Base-by-base conservation (phyloP, 2,329 filamentous ascomycete species). In the Fusarium decemcellulare region DNA sequence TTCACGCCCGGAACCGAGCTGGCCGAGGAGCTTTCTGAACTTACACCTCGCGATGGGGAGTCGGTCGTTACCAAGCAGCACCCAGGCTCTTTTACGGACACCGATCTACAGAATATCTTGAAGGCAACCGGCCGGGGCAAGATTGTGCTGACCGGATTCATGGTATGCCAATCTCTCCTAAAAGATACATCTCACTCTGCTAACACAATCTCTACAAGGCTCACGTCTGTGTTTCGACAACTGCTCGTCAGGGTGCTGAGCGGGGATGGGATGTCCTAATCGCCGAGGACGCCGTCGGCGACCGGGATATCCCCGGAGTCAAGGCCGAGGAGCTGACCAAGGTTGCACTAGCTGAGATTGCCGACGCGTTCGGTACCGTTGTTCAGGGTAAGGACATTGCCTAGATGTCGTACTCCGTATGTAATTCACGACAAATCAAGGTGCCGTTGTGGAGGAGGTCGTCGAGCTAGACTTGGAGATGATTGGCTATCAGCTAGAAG, bases 291-390 rank as follows among this genome's bases (percentile, higher is more conserved):
- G 89, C 83, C 0, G 85, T 92, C 47, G 90, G 90, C 0, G 90
- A 92, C 76, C 78, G 91, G 14, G 84, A 92, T 76, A 90, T 92
- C 56, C 90, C 90, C 1, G 90, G 89, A 8, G 86, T 84, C 2
- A 80, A 81, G 12, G 89, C 86, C 0, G 83, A 84, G 15, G 84
- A 89, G 60, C 75, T 91, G n/a, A 77, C 79, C 2, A 74, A 78
- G 75, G 83, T 86, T 65, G 82, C 82, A 4, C 77, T 92, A 70
- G 81, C 81, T 8, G 90, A 92, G 79, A 78, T 92, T 74, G 87
- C 73, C 0, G 90, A 92, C 83, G 86, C 82, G 6, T 91, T 92
- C 77, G 90, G 83, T 0, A 91, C 87, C 0, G 81, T 91, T 10
- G 80, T 91, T 12, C 63, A 74, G 59, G 76, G 73, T 59, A 67